Percentiles rank a stretch among this genome's conserved stretches.
phyloP scores from a whole-genome alignment of 345 rosid species.

The Eucalyptus pumila region DNA sequence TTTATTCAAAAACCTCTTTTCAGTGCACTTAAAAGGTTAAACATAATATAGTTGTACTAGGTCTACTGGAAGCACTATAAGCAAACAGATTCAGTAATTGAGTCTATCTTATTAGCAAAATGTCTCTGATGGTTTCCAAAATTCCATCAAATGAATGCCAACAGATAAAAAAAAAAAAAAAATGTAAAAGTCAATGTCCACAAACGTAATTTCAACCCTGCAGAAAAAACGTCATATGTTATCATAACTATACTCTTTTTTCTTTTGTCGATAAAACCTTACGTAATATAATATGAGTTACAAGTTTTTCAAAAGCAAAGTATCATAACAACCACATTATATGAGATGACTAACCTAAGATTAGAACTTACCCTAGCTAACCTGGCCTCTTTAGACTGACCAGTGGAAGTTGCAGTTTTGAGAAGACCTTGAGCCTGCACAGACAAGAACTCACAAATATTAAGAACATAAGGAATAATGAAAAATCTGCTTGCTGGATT shows the following conservation, averaged over 20 bases:
- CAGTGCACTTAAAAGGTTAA: neutral
- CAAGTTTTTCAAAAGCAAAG: neutral
- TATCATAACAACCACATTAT: neutral
- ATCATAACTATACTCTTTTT: neutral
- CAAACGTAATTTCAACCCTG: neutral
- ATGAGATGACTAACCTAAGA: neutral
- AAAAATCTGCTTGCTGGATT: neutral
- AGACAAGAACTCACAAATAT: neutral
- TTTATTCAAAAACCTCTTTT: neutral
- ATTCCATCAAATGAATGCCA: neutral
- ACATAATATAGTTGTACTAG: neutral
- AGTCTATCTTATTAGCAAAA: neutral
- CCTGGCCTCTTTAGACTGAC: constrained; percentile 97
- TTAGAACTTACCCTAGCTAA: constrained; percentile 78
- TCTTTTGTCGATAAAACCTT: neutral
- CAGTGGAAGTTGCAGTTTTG: constrained; percentile 70
- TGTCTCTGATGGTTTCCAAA: neutral
- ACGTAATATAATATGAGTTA: neutral
- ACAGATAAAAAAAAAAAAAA: neutral
- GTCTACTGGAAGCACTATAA: neutral
- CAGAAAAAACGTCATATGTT: neutral
- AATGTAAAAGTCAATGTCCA: neutral
- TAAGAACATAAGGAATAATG: neutral
- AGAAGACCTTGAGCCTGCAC: constrained; percentile 92
- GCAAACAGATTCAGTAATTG: neutral